Percentiles rank a stretch among this genome's conserved stretches.
Conservation (phyloP, 2,329 filamentous ascomycete species). For the Phoma sp. region DNA sequence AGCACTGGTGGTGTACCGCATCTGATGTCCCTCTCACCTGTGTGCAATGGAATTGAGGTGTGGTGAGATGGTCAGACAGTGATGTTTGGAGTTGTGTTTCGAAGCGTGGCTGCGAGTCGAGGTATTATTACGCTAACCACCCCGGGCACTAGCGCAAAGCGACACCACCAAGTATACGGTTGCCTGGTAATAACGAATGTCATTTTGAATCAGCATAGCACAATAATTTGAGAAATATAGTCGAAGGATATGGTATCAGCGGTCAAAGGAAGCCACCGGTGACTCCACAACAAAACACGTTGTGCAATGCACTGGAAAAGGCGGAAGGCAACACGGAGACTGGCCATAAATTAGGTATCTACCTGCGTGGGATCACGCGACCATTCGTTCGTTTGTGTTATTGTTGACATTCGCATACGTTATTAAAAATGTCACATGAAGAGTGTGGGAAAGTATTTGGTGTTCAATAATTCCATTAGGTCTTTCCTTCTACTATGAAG, state of each 20-base stretch:
- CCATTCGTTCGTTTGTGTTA: neutral
- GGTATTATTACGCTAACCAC: neutral
- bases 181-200: neutral
- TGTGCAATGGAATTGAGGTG: neutral
- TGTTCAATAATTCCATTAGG: constrained; percentile 12
- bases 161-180: neutral
- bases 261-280: neutral
- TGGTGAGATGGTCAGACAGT: constrained; percentile 31
- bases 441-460: neutral
- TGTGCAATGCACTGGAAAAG: neutral
- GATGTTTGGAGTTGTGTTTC: constrained; percentile 41
- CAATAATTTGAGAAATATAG: neutral
- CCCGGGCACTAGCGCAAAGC: neutral
- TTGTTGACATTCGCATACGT: neutral
- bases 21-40: neutral
- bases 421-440: neutral
- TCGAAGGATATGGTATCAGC: neutral
- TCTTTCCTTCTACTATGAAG: constrained; percentile 18
- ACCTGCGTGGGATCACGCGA: neutral
- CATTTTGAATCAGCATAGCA: neutral
- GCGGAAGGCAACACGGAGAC: neutral
- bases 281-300: neutral
- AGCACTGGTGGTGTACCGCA: neutral
- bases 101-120: constrained; percentile 9
- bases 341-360: too few relatives aligned